Conservation (phyloP, 352 stramenopile species). For the Globisporangium iwayamae region DNA sequence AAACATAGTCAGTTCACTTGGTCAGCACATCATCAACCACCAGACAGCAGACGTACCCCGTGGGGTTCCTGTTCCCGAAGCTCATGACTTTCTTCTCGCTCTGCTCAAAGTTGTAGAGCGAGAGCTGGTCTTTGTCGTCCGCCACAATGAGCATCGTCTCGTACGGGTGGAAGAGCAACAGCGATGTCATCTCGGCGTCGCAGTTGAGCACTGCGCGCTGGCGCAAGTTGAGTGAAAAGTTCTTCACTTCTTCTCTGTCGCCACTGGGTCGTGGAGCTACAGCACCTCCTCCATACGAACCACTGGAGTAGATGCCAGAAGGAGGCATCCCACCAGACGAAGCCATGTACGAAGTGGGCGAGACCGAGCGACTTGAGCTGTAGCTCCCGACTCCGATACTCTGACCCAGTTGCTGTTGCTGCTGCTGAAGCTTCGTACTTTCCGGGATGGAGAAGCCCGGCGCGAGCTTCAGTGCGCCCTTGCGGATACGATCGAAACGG, state of each 20-base stretch:
- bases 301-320: constrained; percentile 24
- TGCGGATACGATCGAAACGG: constrained; percentile 61
- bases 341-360: constrained; percentile 16
- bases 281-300: constrained; percentile 25
- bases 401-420: not conserved
- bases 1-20: no score
- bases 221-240: constrained; percentile 84
- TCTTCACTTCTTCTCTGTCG: constrained; percentile 67
- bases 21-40: not conserved
- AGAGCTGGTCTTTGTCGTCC: constrained; percentile 92
- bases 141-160: constrained; percentile 93
- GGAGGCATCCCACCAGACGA: constrained; percentile 17
- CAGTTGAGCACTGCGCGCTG: constrained; percentile 92
- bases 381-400: constrained; percentile 9
- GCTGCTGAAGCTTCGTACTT: not conserved
- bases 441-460: constrained; percentile 48
- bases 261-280: constrained; percentile 19
- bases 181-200: constrained; percentile 92
- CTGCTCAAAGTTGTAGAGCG: constrained; percentile 94
- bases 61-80: constrained; percentile 84
- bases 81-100: constrained; percentile 76
- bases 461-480: constrained; percentile 49
- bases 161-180: constrained; percentile 97
- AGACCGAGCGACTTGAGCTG: constrained; percentile 12
- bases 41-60: constrained; percentile 43